phyloP scores from a whole-genome alignment of 371 early-diverging fungal genomes.

The Nematocida sp. region DNA sequence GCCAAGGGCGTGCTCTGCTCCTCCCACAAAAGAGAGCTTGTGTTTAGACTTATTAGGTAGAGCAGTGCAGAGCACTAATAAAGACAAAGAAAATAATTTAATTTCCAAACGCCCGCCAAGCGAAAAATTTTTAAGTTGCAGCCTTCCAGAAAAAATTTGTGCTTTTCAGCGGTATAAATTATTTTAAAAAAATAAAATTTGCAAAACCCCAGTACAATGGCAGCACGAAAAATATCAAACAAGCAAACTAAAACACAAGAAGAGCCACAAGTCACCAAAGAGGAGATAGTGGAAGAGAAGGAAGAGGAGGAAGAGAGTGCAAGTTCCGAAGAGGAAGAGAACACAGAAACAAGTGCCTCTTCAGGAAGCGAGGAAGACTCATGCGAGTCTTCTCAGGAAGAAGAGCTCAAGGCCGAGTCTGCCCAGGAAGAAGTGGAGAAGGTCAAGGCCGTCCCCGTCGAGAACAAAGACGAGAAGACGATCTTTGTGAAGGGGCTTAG shows the following conservation, averaged over 20 bases:
- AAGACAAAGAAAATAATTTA: neutral
- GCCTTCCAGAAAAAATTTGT: no score
- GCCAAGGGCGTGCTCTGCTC: neutral
- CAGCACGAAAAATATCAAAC: conserved; percentile 42
- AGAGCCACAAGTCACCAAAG: conserved; percentile 15
- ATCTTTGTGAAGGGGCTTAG: conserved; percentile 63
- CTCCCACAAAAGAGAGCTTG: neutral
- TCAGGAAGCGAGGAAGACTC: neutral
- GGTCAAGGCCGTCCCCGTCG: no score
- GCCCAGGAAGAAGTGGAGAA: conserved; percentile 24
- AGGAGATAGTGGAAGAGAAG: neutral
- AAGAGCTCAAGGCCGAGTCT: neutral
- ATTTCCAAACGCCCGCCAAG: neutral
- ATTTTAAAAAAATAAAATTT: no score
- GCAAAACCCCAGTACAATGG: conserved; percentile 40
- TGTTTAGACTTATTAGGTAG: no score
- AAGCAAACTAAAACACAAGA: conserved; percentile 13
- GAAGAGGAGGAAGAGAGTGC: neutral
- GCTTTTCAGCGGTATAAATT: no score
- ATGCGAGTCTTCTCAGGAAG: neutral
- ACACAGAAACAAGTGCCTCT: conserved; percentile 11
- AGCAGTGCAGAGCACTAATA: neutral
- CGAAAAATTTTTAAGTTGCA: neutral
- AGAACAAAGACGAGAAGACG: conserved; percentile 53
- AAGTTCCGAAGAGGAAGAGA: conserved; percentile 11